A percentile compares a stretch with the other conserved stretches of the same genome.
Conservation (phyloP, 768 basidiomycete genomes). For the Cystofilobasidium macerans region DNA sequence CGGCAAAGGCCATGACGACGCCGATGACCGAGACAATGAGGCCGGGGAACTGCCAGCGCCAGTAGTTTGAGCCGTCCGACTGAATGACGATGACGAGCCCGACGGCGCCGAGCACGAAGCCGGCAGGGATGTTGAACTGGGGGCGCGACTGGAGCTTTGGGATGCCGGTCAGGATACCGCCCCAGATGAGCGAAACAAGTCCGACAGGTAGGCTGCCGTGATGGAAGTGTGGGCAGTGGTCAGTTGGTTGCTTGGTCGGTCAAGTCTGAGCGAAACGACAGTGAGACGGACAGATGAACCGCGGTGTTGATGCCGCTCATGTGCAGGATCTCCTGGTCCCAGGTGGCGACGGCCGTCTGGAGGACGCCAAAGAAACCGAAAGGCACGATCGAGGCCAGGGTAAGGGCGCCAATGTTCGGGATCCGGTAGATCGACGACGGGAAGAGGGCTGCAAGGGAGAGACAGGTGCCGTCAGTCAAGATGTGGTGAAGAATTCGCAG, state of each 20-base stretch:
- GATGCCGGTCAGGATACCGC: not conserved
- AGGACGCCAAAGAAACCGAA: not conserved
- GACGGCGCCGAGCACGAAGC: not conserved
- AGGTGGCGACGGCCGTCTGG: not conserved
- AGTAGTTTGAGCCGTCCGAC: not conserved
- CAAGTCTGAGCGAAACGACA: not conserved
- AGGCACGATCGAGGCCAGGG: not conserved
- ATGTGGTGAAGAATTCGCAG: not conserved
- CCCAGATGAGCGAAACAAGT: not conserved
- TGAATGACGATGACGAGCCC: not conserved
- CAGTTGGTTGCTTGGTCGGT: not conserved
- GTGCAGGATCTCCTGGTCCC: not conserved
- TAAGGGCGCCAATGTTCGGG: not conserved
- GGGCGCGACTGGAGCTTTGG: not conserved
- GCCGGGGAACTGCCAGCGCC: constrained; percentile 1
- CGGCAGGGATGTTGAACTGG: not conserved
- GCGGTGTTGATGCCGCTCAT: not conserved
- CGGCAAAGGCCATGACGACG: not conserved
- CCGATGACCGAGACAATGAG: not conserved
- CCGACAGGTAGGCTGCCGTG: not conserved
- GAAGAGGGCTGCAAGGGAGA: not conserved
- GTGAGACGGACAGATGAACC: not conserved
- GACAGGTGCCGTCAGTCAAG: not conserved
- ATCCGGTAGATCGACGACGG: not conserved
- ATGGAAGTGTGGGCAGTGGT: not conserved